Evolutionary conservation across 257 asterid genomes (phyloP), one percentile per base, ranked within the genome.

Genomic region (Primulina huaijiensis): DNA sequence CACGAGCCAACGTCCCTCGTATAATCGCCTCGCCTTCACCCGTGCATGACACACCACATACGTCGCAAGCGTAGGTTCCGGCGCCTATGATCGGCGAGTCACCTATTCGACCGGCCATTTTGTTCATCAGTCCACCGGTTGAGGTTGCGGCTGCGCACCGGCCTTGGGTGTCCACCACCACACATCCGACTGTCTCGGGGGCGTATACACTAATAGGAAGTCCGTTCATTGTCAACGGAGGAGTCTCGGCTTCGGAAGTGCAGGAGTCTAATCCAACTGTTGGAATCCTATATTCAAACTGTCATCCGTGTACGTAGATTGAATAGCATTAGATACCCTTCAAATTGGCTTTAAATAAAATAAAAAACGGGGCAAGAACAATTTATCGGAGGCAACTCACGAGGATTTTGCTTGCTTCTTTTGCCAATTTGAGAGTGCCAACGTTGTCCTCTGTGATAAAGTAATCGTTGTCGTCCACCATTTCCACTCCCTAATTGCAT

Each of bases 21-120:
- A 93, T 87, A 75, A 93, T 93, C 20, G 99, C 99, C 78, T 93
- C 99, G 0, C 99, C 99, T 55, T 93, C 99, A 0, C 99, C 99
- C 0, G 99, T 93, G 85, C 99, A 93, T 3, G 99, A 93, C 1
- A 93, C 97, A 3, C 86, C 99, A 16, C 99, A 93, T 0, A 87
- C 12, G 6, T 87, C 83, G 7, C 90, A 62, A 0, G 99, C 99
- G 29, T 93, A 93, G 0, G 99, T 93, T 8, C 99, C 99, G 0
- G 97, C 89, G 2, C 99, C 99, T 2, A 93, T 93, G 25, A 93
- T 46, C 0, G 99, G 99, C 1, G 99, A 90, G 77, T 93, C 99
- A 1, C 99, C 99, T 11, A 93, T 93, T 6, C 99, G 74, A 6
- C 99, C 99, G 0, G 8, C 35, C 95, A 80, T 86, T 76, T 93